These are phyloP conservation scores for Metarhizium robertsii DNA, from an alignment of 2,329 filamentous ascomycete genomes.

Conservation along the genomic window DNA sequence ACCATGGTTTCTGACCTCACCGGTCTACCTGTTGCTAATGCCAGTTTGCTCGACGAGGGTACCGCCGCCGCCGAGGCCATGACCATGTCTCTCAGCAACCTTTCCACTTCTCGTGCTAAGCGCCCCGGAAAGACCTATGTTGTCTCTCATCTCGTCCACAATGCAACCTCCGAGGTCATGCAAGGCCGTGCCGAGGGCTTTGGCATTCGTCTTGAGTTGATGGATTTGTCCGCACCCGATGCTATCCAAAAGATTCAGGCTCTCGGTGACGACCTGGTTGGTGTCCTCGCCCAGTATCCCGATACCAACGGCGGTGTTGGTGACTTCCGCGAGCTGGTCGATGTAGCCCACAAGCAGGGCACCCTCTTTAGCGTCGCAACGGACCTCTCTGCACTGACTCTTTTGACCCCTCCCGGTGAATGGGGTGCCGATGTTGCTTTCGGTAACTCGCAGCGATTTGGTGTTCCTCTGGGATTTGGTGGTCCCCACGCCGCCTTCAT, in stretches of 20 bases:
- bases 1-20: conserved; percentile 87
- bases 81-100: conserved; percentile 77
- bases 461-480: conserved; percentile 84
- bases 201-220: conserved; percentile 66
- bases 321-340: conserved; percentile 65
- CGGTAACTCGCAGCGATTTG: conserved; percentile 83
- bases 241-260: conserved; percentile 56
- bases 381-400: conserved; percentile 77
- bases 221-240: conserved; percentile 60
- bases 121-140: conserved; percentile 70
- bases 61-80: conserved; percentile 93
- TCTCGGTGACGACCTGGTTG: conserved; percentile 72
- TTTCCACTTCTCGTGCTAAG: conserved; percentile 64
- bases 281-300: conserved; percentile 90
- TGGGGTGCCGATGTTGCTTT: conserved; percentile 95
- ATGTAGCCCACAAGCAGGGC: conserved; percentile 67
- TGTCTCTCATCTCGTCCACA: conserved; percentile 73
- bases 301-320: conserved; percentile 75
- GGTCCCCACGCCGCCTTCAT: conserved; percentile 98
- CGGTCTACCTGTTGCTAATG: conserved; percentile 78
- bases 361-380: conserved; percentile 81
- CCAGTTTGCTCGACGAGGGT: conserved; percentile 81
- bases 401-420: conserved; percentile 83
- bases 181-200: conserved; percentile 84
- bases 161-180: conserved; percentile 78